Conservation (phyloP, 1,284 basidiomycete genomes). For the Xerocomus amazonicus region DNA sequence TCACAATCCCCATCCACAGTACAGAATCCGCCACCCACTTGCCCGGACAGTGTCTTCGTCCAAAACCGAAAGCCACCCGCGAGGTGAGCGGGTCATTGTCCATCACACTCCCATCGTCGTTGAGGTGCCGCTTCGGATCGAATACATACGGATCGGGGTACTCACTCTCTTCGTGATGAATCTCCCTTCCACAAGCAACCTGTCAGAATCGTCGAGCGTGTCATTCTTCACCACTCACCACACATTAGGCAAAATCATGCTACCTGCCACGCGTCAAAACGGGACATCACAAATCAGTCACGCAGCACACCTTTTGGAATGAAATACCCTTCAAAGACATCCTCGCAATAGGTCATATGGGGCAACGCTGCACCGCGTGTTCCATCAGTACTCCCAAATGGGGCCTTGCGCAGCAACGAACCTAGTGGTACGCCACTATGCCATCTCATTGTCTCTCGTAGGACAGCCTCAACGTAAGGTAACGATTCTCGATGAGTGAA, state of each 20-base stretch:
- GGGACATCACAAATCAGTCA: neutral
- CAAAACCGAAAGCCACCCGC: slow-evolving; percentile 32
- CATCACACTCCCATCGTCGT: slow-evolving; percentile 22
- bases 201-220: neutral
- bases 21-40: slow-evolving; percentile 34
- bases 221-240: slow-evolving; percentile 25
- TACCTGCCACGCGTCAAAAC: slow-evolving; percentile 18
- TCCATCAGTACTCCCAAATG: slow-evolving; percentile 8
- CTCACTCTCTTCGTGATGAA: slow-evolving; percentile 31
- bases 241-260: slow-evolving; percentile 29
- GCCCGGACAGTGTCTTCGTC: slow-evolving; percentile 34
- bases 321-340: slow-evolving; percentile 32
- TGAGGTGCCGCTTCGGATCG: slow-evolving; percentile 27
- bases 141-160: slow-evolving; percentile 27
- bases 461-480: slow-evolving; percentile 31
- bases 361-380: slow-evolving; percentile 23
- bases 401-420: slow-evolving; percentile 6
- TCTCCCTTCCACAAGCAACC: slow-evolving; percentile 18
- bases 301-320: slow-evolving; percentile 30
- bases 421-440: slow-evolving; percentile 29
- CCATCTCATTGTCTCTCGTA: slow-evolving; percentile 36
- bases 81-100: slow-evolving; percentile 27
- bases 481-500: slow-evolving; percentile 26
- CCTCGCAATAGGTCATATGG: slow-evolving; percentile 27
- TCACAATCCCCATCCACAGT: slow-evolving; percentile 33